A percentile compares a stretch with the other conserved stretches of the same genome.
Evolutionary conservation across 345 rosid genomes (phyloP).

Genomic region (Streptanthus diversifolius): DNA sequence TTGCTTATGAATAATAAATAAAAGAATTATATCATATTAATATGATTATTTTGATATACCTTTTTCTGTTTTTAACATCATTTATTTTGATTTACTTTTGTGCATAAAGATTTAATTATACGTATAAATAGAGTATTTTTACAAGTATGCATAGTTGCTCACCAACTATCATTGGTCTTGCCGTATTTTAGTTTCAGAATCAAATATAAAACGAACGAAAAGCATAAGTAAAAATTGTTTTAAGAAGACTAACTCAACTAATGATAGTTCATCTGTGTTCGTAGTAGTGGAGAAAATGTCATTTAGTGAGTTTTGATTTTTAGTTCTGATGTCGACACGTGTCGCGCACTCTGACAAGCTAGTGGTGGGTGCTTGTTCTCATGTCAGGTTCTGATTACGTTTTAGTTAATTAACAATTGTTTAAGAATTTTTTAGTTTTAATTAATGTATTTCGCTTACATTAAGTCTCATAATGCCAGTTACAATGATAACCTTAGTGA

Average conservation of each 20-base stretch:
- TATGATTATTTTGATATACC: not conserved
- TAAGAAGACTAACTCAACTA: not conserved
- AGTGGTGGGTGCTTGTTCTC: constrained; percentile 32
- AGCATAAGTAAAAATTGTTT: not conserved
- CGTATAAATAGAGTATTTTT: not conserved
- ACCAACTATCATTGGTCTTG: not conserved
- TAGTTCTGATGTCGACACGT: constrained; percentile 35
- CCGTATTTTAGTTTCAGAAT: not conserved
- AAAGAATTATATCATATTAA: not conserved
- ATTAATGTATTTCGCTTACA: no score
- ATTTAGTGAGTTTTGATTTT: constrained; percentile 27
- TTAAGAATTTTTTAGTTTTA: not conserved
- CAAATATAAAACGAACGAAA: not conserved
- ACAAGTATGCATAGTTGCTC: not conserved
- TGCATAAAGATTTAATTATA: not conserved
- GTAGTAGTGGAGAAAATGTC: constrained; percentile 23
- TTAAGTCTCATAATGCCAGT: no score
- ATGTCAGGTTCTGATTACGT: constrained; percentile 28
- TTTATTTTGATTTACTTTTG: not conserved
- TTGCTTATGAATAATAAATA: constrained; percentile 9
- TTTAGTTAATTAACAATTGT: not conserved
- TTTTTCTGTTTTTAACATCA: not conserved
- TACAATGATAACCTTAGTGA: no score
- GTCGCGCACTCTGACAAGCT: constrained; percentile 28
- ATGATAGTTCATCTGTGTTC: not conserved